These are phyloP conservation scores for Ceratocystiopsis sp. DNA, from an alignment of 2,329 filamentous ascomycete genomes.

Conservation along the genomic window DNA sequence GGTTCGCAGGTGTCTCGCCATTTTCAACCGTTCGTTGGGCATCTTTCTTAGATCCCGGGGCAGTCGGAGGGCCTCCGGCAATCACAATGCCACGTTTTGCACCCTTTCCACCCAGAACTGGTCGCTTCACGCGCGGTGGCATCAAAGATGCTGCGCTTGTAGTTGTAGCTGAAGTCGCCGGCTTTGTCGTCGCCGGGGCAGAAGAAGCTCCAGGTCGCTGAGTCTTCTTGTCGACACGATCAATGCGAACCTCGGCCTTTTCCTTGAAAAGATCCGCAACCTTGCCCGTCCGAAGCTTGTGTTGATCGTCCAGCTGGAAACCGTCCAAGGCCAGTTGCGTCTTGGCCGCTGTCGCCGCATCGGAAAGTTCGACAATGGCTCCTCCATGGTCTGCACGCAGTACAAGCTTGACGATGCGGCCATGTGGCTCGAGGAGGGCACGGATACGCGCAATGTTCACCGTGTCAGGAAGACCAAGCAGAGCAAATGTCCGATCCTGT, in stretches of 20 bases:
- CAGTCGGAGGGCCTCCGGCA: conserved; percentile 7
- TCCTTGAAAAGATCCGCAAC: conserved; percentile 36
- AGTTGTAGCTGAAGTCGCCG: conserved; percentile 3
- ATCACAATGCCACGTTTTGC: conserved; percentile 22
- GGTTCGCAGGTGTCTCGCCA: conserved; percentile 1
- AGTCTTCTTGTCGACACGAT: conserved; percentile 21
- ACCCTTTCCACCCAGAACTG: conserved; percentile 22
- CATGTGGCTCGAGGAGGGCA: conserved; percentile 48
- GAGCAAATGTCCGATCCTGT: conserved; percentile 41
- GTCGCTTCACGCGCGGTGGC: conserved; percentile 25
- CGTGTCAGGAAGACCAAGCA: conserved; percentile 81
- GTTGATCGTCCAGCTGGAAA: conserved; percentile 31
- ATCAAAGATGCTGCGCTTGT: conserved; percentile 19
- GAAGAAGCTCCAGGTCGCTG: conserved; percentile 2
- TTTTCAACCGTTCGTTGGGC: conserved; percentile 2
- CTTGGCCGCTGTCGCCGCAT: conserved; percentile 53
- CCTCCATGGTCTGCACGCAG: conserved; percentile 70
- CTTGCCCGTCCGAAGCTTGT: conserved; percentile 36
- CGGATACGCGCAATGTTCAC: conserved; percentile 75
- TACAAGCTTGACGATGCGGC: conserved; percentile 56
- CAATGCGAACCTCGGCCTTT: conserved; percentile 27
- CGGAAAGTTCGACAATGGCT: conserved; percentile 68
- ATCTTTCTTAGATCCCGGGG: conserved; percentile 8
- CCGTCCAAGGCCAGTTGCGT: conserved; percentile 45
- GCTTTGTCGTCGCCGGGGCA: conserved; percentile 15